Base-by-base conservation (phyloP, 2,329 filamentous ascomycete genomes). In the Didymosphaeria variabile region DNA sequence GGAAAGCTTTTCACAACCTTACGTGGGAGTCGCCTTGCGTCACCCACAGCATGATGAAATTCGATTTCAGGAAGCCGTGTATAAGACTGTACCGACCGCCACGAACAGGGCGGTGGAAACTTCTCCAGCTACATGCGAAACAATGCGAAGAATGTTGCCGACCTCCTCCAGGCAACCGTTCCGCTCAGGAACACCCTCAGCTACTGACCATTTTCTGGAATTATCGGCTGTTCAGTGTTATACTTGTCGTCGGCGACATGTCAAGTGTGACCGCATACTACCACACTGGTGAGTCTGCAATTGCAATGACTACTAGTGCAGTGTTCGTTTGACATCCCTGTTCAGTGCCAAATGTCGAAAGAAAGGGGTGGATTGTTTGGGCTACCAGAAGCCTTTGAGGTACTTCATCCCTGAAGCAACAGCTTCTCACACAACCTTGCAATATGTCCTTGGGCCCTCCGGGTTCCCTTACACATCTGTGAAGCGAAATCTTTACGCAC, bases 181-280 rank as follows among this genome's bases (percentile, higher is more conserved):
- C 21, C 59, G 62, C n/a, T 45, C 59, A 44, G 31, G 46, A 52
- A 58, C 58, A 21, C 60, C 60, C 17, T 55, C 57, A 23, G 40
- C 59, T n/a, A 47, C 52, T 26, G 51, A 62, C 8, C 61, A 62
- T 21, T 36, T 60, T 21, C 57, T 57, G n/a, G 63, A 70, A 26
- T 36, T 65, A 17, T 71, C 69, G 5, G 63, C 71, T 54, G 69
- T 70, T 6, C 64, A 56, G 21, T 79, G 77, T 56, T 77, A 77
- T 42, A 72, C 70, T 5, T 79, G 76, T 66, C 71, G 72, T 31
- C 63, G 72, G 38, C 64, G 77, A n/a, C 74, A 78, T 55, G 77
- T 79, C 29, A 75, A 69, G 51, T 79, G 77, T 55, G 76, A 79
- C 58, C 67, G 76, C 32, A 73, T 66, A 42, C 57, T 78, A 13